A percentile compares a stretch with the other conserved stretches of the same genome.
Conservation (phyloP, 768 basidiomycete genomes). For the Paxillus rubicundulus region DNA sequence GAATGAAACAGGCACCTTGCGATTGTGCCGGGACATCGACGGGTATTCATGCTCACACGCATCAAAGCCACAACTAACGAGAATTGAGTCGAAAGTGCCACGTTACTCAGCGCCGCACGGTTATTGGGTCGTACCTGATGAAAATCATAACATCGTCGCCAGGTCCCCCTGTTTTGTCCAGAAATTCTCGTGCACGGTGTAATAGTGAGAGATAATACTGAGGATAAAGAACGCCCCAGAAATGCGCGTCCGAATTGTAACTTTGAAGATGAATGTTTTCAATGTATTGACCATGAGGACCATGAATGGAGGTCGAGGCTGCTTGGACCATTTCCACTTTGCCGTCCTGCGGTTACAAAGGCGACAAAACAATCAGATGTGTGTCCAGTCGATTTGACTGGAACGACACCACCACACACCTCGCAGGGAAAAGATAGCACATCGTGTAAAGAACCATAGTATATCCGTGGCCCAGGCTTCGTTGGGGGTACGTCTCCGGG, state of each 20-base stretch:
- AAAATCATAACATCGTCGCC: conserved; percentile 77
- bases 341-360: conserved; percentile 58
- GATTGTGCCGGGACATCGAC: conserved; percentile 88
- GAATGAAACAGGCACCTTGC: conserved; percentile 86
- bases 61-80: conserved; percentile 84
- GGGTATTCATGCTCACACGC: conserved; percentile 89
- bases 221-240: conserved; percentile 73
- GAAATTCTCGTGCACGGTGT: conserved; percentile 65
- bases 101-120: neutral
- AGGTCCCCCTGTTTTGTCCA: conserved; percentile 60
- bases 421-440: conserved; percentile 91
- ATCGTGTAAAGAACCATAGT: conserved; percentile 94
- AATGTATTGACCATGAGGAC: conserved; percentile 83
- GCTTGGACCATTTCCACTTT: conserved; percentile 76
- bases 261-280: conserved; percentile 82
- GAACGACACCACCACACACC: conserved; percentile 36
- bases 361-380: neutral
- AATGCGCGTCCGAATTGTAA: conserved; percentile 69
- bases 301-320: conserved; percentile 78
- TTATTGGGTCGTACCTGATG: conserved; percentile 61
- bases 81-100: neutral
- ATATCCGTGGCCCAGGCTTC: conserved; percentile 58
- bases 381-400: neutral
- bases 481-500: conserved; percentile 22
- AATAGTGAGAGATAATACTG: conserved; percentile 61